phyloP scores from a whole-genome alignment of 1,139 yeast species.

The Suhomyces bokatorum region DNA sequence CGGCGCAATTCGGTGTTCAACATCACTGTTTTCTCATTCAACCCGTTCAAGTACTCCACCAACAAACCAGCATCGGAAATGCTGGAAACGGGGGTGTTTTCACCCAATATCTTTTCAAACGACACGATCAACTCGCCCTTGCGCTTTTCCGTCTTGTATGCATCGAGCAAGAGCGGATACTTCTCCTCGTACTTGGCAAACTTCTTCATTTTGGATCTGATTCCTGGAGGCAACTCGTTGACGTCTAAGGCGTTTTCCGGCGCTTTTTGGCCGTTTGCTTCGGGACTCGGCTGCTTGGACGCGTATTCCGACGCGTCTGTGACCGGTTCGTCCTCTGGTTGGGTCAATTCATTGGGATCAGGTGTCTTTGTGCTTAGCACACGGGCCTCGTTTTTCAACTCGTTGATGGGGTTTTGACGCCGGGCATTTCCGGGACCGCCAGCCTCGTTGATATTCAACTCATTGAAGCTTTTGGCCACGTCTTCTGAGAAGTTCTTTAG shows the following conservation, averaged over 20 bases:
- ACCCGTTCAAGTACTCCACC: slow-evolving; percentile 67
- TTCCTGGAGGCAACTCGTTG: slow-evolving; percentile 50
- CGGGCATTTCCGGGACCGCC: slow-evolving; percentile 13
- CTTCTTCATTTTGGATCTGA: slow-evolving; percentile 67
- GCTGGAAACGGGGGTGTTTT: slow-evolving; percentile 76
- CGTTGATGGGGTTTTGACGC: slow-evolving; percentile 26
- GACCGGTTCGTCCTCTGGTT: slow-evolving; percentile 44
- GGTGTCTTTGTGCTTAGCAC: slow-evolving; percentile 46
- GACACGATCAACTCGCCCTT: slow-evolving; percentile 60
- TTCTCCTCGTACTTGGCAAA: slow-evolving; percentile 87
- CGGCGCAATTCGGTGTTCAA: slow-evolving; percentile 52
- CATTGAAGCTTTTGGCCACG: slow-evolving; percentile 46
- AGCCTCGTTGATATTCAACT: slow-evolving; percentile 15
- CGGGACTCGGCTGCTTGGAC: slow-evolving; percentile 4
- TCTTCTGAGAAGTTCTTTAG: slow-evolving; percentile 64
- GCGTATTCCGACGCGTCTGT: background rate
- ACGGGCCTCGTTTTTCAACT: slow-evolving; percentile 35
- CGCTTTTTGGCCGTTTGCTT: slow-evolving; percentile 1
- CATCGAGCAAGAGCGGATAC: slow-evolving; percentile 78
- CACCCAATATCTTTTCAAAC: slow-evolving; percentile 73
- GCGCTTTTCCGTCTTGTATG: slow-evolving; percentile 78
- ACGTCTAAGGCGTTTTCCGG: slow-evolving; percentile 19
- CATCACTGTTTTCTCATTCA: slow-evolving; percentile 61
- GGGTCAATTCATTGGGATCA: slow-evolving; percentile 41
- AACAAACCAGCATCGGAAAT: slow-evolving; percentile 71